A percentile compares a stretch with the other conserved stretches of the same genome.
These are phyloP conservation scores for Angomonas deanei DNA, from an alignment of 208 protist species.

Conservation along the genomic window DNA sequence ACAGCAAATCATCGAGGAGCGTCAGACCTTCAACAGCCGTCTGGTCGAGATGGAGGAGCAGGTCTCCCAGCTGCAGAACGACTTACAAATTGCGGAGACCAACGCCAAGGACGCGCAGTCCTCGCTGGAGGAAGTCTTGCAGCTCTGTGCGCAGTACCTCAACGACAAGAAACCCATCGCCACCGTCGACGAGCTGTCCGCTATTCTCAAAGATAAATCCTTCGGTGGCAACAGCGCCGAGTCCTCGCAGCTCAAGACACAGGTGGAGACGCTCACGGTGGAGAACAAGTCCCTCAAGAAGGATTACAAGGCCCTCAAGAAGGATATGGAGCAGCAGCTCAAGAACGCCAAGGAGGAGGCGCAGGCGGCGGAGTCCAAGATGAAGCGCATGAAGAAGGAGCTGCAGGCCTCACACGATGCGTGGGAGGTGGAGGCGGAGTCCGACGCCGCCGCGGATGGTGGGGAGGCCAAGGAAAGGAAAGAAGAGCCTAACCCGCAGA, in stretches of 20 bases:
- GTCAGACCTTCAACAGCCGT: constrained; percentile 71
- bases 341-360: constrained; percentile 4
- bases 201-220: constrained; percentile 28
- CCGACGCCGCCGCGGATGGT: neutral
- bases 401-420: neutral
- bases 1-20: no score
- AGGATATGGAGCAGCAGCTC: constrained; percentile 21
- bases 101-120: constrained; percentile 29
- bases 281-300: constrained; percentile 21
- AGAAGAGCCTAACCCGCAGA: neutral
- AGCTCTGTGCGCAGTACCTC: constrained; percentile 53
- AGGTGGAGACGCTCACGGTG: no score
- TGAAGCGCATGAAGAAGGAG: neutral
- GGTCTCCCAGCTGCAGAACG: constrained; percentile 48
- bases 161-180: constrained; percentile 25
- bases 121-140: constrained; percentile 46
- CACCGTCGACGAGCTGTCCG: constrained; percentile 39
- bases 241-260: constrained; percentile 17
- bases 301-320: constrained; percentile 15
- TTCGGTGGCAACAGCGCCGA: constrained; percentile 25
- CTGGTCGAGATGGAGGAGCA: constrained; percentile 84
- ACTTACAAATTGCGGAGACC: constrained; percentile 60
- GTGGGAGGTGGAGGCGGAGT: neutral
- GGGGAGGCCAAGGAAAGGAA: neutral
- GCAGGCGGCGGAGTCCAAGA: neutral